phyloP scores from a whole-genome alignment of 2,329 filamentous ascomycete genomes.

The Venturia carpophila region DNA sequence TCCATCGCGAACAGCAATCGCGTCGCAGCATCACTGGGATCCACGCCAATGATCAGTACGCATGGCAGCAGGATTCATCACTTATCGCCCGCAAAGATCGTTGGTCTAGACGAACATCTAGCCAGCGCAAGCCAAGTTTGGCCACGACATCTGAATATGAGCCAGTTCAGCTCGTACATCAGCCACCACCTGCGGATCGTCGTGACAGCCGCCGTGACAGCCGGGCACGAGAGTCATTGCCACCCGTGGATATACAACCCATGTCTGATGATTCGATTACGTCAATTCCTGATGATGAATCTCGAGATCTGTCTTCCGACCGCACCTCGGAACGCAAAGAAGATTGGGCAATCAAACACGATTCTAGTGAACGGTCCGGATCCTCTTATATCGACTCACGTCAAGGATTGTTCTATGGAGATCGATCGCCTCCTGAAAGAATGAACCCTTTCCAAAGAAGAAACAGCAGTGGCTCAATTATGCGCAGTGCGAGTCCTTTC shows the following conservation, averaged over 20 bases:
- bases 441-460: not conserved
- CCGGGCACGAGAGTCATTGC: not conserved
- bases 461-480: not conserved
- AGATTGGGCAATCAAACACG: not conserved
- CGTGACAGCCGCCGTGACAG: slow-evolving; percentile 1
- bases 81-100: not conserved
- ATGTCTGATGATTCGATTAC: not conserved
- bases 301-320: not conserved
- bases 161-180: not conserved
- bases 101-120: not conserved
- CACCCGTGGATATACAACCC: not conserved
- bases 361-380: not conserved
- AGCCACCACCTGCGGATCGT: not conserved
- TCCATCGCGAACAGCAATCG: not conserved
- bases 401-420: slow-evolving; percentile 6
- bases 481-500: not conserved
- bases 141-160: not conserved
- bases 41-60: not conserved
- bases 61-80: not conserved
- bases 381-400: not conserved
- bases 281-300: not conserved
- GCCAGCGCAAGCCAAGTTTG: not conserved
- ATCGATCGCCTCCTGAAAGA: not conserved
- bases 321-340: not conserved
- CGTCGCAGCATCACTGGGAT: not conserved